Evolutionary conservation across 2,329 filamentous ascomycete genomes (phyloP).

Genomic region (Sarocladium oryzae): DNA sequence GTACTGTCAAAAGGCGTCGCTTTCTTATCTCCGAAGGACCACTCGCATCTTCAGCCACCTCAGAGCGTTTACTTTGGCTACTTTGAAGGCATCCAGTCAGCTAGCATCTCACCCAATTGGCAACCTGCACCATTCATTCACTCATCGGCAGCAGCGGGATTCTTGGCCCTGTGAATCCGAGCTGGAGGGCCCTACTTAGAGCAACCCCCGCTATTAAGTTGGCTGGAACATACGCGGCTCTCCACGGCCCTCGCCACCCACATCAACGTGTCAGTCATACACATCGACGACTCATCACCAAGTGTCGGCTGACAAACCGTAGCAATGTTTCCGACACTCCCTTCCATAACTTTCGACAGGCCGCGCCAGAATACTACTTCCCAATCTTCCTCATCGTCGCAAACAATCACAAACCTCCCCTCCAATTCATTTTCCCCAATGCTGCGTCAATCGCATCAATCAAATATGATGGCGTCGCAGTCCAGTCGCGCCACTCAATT

Average conservation of each 20-base stretch:
- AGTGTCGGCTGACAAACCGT: constrained; percentile 31
- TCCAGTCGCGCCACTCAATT: background rate
- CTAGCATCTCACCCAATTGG: background rate
- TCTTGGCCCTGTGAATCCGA: constrained; percentile 11
- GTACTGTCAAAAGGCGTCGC: background rate
- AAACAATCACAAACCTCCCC: constrained; percentile 11
- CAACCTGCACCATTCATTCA: background rate
- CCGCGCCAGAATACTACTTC: constrained; percentile 14
- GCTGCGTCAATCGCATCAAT: constrained; percentile 11
- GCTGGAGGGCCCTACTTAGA: background rate
- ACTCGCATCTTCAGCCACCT: background rate
- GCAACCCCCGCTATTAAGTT: background rate
- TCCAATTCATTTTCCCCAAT: constrained; percentile 14
- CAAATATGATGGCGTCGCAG: constrained; percentile 10
- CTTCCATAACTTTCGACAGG: constrained; percentile 26
- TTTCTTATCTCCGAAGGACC: constrained; percentile 2
- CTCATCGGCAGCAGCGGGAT: constrained; percentile 5
- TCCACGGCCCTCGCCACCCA: constrained; percentile 11
- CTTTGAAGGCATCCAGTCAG: background rate
- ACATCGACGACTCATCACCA: constrained; percentile 14
- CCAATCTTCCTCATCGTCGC: constrained; percentile 12
- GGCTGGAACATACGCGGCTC: constrained; percentile 3
- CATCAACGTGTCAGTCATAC: constrained; percentile 16
- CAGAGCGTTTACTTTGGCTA: background rate
- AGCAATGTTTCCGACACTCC: constrained; percentile 17